These are phyloP conservation scores for Terana coerulea DNA, from an alignment of 768 basidiomycete species.

Conservation along the genomic window DNA sequence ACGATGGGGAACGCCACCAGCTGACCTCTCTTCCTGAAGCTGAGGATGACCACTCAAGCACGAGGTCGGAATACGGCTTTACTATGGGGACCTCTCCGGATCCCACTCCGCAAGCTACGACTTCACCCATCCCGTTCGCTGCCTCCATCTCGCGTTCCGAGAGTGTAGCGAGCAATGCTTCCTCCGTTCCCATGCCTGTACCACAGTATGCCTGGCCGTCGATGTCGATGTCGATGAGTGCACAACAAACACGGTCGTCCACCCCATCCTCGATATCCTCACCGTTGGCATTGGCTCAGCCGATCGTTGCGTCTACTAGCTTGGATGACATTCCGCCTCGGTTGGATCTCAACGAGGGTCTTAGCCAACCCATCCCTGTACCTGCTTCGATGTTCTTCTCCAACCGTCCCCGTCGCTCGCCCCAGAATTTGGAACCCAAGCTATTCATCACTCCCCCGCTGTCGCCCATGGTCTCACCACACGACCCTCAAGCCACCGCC, in stretches of 20 bases:
- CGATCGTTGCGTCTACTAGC: slow-evolving; percentile 68
- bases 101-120: slow-evolving; percentile 67
- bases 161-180: slow-evolving; percentile 14
- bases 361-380: slow-evolving; percentile 13
- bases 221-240: no score
- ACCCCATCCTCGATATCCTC: slow-evolving; percentile 89
- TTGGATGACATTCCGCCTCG: slow-evolving; percentile 58
- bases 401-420: slow-evolving; percentile 62
- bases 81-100: slow-evolving; percentile 46
- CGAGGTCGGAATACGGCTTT: slow-evolving; percentile 63
- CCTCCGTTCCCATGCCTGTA: slow-evolving; percentile 28
- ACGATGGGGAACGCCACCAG: slow-evolving; percentile 15
- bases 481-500: slow-evolving; percentile 38
- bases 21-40: slow-evolving; percentile 16
- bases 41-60: slow-evolving; percentile 55
- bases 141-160: slow-evolving; percentile 12
- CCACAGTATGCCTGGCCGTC: slow-evolving; percentile 34
- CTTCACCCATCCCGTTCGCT: slow-evolving; percentile 35
- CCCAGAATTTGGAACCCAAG: slow-evolving; percentile 62
- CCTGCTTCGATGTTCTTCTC: slow-evolving; percentile 32
- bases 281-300: slow-evolving; percentile 79
- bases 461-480: slow-evolving; percentile 55
- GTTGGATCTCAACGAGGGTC: slow-evolving; percentile 60
- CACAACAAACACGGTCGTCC: slow-evolving; percentile 73
- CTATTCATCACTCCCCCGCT: slow-evolving; percentile 71